Base-by-base conservation (phyloP, 768 basidiomycete species). In the Naganishia randhawae region DNA sequence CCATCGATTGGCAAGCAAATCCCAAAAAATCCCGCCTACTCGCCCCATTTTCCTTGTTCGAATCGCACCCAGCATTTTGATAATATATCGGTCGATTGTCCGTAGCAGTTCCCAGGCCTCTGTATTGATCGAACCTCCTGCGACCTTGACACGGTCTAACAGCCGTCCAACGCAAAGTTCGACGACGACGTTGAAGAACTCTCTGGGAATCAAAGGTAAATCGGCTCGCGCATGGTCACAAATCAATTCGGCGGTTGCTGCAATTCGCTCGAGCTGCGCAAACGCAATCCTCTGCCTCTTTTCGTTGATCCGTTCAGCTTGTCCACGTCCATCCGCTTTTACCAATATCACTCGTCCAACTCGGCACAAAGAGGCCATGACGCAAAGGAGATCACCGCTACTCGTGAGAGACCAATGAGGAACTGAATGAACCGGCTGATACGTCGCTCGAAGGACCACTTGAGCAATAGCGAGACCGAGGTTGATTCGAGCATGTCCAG, bases 381-480 rank as follows among this genome's bases (percentile, higher is more conserved):
- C 57, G 25, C 22, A 11, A 6, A 25, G 9, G 25, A 61, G 41
- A 17, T 61, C 57, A 19, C 39, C 14, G 29, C 39, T 42, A 22
- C 39, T 61, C 13, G 57, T 39, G 19, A 61, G 33, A 9, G 57
- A 41, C 57, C 57, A 61, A 33, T 61, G 35, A 10, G 57, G 57
- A 16, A 61, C 57, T 22, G 57, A 61, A 25, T 29, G 37, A 39
- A 39, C 25, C 32, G 57, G 19, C 16, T 41, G 57, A 61, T 61
- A 61, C 25, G 35, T 42, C 37, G 37, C 41, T 39, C 57, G 35
- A 61, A 61, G 57, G 9, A 61, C 33, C 1, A 61, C 37, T 41
- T 61, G 57, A 22, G 57, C 57, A n/a, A 61, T 27, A 11, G 35
- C 37, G 37, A 61, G 57, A 25, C 57, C 57, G 11, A 61, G 39